phyloP scores from a whole-genome alignment of 2,329 filamentous ascomycete genomes.

The Microsporum ferrugineum region DNA sequence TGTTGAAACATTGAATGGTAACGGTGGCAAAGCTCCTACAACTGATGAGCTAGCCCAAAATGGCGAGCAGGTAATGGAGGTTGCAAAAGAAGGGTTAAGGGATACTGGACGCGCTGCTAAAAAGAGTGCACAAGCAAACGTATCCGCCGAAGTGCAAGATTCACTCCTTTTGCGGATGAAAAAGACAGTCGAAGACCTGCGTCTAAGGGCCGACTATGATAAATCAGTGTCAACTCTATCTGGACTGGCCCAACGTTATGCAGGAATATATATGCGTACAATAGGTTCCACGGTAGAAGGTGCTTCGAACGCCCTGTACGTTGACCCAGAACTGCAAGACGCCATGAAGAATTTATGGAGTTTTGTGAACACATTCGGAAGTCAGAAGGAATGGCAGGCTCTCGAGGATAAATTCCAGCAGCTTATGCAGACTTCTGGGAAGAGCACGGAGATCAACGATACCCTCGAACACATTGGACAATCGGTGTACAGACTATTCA shows the following conservation, averaged over 20 bases:
- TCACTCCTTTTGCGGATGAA: conserved; percentile 66
- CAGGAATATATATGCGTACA: conserved; percentile 62
- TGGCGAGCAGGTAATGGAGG: conserved; percentile 41
- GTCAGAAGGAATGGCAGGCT: conserved; percentile 60
- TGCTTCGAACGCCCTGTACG: conserved; percentile 57
- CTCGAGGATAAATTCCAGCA: conserved; percentile 57
- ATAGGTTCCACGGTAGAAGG: conserved; percentile 55
- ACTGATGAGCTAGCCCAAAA: conserved; percentile 52
- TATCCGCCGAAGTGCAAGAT: conserved; percentile 60
- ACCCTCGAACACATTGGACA: conserved; percentile 62
- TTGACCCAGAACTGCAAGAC: conserved; percentile 62
- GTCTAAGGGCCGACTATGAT: conserved; percentile 68
- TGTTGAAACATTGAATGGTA: conserved; percentile 40
- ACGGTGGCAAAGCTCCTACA: conserved; percentile 42
- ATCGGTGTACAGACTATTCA: conserved; percentile 68
- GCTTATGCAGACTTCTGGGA: conserved; percentile 60
- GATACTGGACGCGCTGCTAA: conserved; percentile 46
- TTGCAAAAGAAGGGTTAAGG: conserved; percentile 25
- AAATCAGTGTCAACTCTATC: conserved; percentile 74
- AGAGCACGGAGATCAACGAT: conserved; percentile 62
- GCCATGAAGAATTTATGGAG: conserved; percentile 72
- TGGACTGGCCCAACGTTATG: conserved; percentile 65
- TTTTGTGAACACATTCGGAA: conserved; percentile 69
- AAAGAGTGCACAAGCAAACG: conserved; percentile 61
- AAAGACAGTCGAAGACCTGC: conserved; percentile 59